Evolutionary conservation across 768 basidiomycete species (phyloP), one percentile per base, ranked within the genome.

Genomic region (Suillus luteus): DNA sequence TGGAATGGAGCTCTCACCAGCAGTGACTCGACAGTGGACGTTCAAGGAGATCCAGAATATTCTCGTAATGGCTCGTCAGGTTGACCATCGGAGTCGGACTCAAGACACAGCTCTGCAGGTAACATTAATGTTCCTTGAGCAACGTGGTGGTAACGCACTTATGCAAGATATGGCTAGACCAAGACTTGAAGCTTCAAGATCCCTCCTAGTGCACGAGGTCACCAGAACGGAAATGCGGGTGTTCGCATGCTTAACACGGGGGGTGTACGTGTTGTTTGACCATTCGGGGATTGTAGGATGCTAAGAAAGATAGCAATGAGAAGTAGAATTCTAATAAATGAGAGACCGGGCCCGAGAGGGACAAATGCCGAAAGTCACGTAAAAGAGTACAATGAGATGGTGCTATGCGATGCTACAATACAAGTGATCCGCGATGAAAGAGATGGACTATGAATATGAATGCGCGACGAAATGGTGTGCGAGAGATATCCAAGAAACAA

Each of bases 391-490:
- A 19, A 22, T 41, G 1, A 31, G 40, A 58, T 31, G 55, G 1
- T 19, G 22, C 7, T 35, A 8, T 35, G 55, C n/a, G 12, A 15
- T 55, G 37, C 33, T 8, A 15, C 22, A 9, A 40, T 41, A 17
- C 22, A 27, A 31, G 38, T 41, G 57, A 58, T 41, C 40, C 24
- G 40, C 9, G 40, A 27, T 41, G 24, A 41, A 31, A 31, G 24
- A 35, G 52, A 54, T 54, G 52, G 27, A 15, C 27, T 33, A n/a
- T 54, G 52, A 54, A n/a, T 33, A n/a, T 54, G 52, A 54, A n/a
- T 54, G 31, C 31, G 33, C 19, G 11, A 58, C 14, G 14, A 24
- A 24, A 24, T 38, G 37, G 3, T 7, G 37, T 38, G 57, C 40
- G 10, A 41, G 17, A 58, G 5, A 41, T 27, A 58, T 19, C 10